These are phyloP conservation scores for Globisporangium paddicum DNA, from an alignment of 352 stramenopile genomes.

Conservation along the genomic window DNA sequence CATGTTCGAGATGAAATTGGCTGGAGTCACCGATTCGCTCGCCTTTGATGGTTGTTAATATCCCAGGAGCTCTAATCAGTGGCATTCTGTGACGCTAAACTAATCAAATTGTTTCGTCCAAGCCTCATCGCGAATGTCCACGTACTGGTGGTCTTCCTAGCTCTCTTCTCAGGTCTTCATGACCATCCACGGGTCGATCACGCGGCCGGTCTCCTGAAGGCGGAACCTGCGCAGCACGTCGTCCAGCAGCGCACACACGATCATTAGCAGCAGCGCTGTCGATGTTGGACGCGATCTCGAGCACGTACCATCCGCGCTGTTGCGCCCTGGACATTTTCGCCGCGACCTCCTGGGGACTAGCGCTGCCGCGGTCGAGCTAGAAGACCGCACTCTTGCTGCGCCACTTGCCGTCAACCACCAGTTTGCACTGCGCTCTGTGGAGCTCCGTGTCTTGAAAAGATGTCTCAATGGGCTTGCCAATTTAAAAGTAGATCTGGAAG, in stretches of 20 bases:
- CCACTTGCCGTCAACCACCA: constrained; percentile 5
- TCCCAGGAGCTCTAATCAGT: no score
- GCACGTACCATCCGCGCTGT: not conserved
- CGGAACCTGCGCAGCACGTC: not conserved
- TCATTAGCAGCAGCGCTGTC: not conserved
- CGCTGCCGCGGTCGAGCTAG: not conserved
- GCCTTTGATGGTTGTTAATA: no score
- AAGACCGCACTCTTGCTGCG: not conserved
- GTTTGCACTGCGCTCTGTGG: not conserved
- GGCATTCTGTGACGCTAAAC: no score
- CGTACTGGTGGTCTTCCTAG: no score
- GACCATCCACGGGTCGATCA: not conserved
- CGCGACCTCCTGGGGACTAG: not conserved
- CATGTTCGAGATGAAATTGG: not conserved
- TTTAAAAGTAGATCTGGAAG: constrained; percentile 3
- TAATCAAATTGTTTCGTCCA: no score
- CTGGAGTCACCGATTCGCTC: not conserved
- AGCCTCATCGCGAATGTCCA: no score
- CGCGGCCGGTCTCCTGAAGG: not conserved
- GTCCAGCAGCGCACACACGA: not conserved
- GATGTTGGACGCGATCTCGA: not conserved
- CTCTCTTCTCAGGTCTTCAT: no score
- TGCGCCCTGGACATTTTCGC: not conserved
- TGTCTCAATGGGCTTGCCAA: not conserved
- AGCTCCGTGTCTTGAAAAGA: not conserved